Evolutionary conservation across 2,329 filamentous ascomycete genomes (phyloP).

Genomic region (Diaporthe velutina): DNA sequence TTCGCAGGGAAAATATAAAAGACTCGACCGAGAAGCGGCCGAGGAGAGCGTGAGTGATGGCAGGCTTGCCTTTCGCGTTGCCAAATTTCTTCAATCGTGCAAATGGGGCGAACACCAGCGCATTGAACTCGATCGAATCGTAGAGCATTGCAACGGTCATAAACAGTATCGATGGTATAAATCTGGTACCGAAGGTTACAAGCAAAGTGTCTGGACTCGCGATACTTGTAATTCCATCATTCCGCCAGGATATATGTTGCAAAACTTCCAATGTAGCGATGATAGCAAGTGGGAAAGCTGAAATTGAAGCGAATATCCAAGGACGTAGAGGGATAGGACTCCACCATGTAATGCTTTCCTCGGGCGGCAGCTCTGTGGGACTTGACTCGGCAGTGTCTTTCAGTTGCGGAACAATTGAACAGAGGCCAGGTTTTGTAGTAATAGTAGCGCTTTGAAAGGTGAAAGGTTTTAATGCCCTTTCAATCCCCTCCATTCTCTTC

Average conservation of each 20-base stretch:
- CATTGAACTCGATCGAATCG: neutral
- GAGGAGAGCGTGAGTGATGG: neutral
- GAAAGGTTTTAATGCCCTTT: neutral
- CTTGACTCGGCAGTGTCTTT: neutral
- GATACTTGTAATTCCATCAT: neutral
- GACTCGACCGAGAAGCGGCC: neutral
- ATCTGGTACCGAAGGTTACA: neutral
- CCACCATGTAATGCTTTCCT: neutral
- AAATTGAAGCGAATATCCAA: neutral
- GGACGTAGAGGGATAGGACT: neutral
- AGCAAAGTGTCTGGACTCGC: neutral
- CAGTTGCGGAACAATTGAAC: neutral
- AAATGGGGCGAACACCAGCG: neutral
- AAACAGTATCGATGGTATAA: neutral
- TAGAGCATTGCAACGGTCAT: neutral
- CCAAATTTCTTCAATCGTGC: neutral
- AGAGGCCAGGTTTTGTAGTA: neutral
- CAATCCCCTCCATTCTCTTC: neutral
- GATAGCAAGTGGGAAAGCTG: neutral
- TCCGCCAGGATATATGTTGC: neutral
- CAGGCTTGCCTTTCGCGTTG: neutral
- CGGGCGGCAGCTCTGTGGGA: neutral
- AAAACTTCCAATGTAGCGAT: neutral
- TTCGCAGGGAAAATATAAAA: neutral
- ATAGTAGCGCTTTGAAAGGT: neutral